Conservation (phyloP, 2,329 filamentous ascomycete genomes). For the Sarocladium strictum region DNA sequence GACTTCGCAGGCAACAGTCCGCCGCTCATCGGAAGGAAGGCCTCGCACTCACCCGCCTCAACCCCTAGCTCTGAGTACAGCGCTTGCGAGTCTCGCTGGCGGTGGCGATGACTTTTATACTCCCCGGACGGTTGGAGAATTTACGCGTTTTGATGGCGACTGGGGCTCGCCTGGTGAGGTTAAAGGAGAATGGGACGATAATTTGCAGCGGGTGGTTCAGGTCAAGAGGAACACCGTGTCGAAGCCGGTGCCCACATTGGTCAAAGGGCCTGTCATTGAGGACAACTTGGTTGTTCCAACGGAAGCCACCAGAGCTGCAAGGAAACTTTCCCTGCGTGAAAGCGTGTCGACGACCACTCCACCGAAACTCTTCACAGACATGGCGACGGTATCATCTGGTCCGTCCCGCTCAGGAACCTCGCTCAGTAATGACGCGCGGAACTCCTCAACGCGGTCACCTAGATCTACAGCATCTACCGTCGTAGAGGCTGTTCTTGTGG, state of each 20-base stretch:
- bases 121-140: slow-evolving; percentile 40
- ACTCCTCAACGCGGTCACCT: slow-evolving; percentile 49
- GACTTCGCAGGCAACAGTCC: slow-evolving; percentile 39
- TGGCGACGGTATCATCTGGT: slow-evolving; percentile 19
- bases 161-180: slow-evolving; percentile 45
- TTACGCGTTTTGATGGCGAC: slow-evolving; percentile 52
- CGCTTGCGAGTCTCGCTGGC: slow-evolving; percentile 32
- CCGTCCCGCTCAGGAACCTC: slow-evolving; percentile 33
- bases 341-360: slow-evolving; percentile 29
- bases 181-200: slow-evolving; percentile 45
- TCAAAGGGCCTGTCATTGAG: slow-evolving; percentile 17
- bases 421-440: slow-evolving; percentile 36
- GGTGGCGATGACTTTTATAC: slow-evolving; percentile 30
- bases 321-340: slow-evolving; percentile 40
- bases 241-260: slow-evolving; percentile 30
- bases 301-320: slow-evolving; percentile 44
- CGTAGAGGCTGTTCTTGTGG: slow-evolving; percentile 53
- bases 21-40: slow-evolving; percentile 25
- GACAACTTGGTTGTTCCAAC: slow-evolving; percentile 42
- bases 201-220: slow-evolving; percentile 46
- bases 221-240: slow-evolving; percentile 39
- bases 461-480: slow-evolving; percentile 50
- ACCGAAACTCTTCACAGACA: slow-evolving; percentile 26
- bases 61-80: slow-evolving; percentile 34
- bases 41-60: slow-evolving; percentile 15